A percentile compares a stretch with the other conserved stretches of the same genome.
These are phyloP conservation scores for Ustilago sp. DNA, from an alignment of 1,284 basidiomycete species.

Conservation along the genomic window DNA sequence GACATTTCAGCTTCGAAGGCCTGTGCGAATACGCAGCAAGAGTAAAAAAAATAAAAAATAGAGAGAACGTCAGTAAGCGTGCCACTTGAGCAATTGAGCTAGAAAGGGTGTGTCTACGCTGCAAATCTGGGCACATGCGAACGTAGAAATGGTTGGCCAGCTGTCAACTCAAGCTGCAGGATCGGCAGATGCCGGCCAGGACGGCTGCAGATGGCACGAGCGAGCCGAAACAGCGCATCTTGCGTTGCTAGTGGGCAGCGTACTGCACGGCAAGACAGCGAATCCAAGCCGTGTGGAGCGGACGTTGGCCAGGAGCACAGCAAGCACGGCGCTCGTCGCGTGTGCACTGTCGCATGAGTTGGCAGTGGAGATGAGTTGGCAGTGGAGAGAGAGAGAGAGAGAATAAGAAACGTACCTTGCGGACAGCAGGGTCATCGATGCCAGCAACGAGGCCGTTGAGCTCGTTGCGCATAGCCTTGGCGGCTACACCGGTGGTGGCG, in stretches of 20 bases:
- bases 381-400: background rate
- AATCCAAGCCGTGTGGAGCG: no score
- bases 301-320: no score
- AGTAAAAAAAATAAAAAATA: no score
- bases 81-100: background rate
- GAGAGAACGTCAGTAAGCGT: slow-evolving; percentile 3
- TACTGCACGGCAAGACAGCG: no score
- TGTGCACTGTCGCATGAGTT: no score
- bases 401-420: slow-evolving; percentile 75
- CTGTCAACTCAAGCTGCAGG: background rate
- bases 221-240: no score
- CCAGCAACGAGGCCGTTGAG: slow-evolving; percentile 87
- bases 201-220: no score
- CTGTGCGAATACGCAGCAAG: slow-evolving; percentile 71
- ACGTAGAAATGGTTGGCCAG: background rate
- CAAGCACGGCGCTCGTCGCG: no score
- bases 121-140: background rate
- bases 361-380: background rate
- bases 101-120: background rate
- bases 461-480: slow-evolving; percentile 99
- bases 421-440: slow-evolving; percentile 74
- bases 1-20: slow-evolving; percentile 99
- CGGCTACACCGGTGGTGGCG: slow-evolving; percentile 95
- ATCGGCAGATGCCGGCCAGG: no score
- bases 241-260: no score